Evolutionary conservation across 1,139 yeast species (phyloP).

Genomic region (Debaryomyces psychrophilus): DNA sequence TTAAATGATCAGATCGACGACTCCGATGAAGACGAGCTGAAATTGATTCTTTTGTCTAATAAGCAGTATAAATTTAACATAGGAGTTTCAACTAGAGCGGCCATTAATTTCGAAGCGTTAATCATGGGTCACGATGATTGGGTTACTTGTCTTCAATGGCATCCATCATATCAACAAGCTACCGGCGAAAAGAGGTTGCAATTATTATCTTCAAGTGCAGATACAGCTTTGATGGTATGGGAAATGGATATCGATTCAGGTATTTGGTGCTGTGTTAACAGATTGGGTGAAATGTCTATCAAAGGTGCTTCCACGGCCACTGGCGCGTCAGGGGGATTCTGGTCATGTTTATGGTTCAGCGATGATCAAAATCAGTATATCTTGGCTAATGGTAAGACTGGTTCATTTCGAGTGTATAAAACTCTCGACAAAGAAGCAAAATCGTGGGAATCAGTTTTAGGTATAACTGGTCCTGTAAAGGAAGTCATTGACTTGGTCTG

Average conservation of each 20-base stretch:
- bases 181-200: constrained; percentile 42
- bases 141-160: constrained; percentile 88
- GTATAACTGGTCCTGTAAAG: constrained; percentile 75
- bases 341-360: constrained; percentile 83
- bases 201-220: constrained; percentile 87
- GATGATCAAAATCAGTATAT: constrained; percentile 51
- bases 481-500: constrained; percentile 82
- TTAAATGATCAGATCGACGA: constrained; percentile 60
- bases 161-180: constrained; percentile 36
- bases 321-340: constrained; percentile 97
- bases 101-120: constrained; percentile 85
- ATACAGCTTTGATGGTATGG: constrained; percentile 96
- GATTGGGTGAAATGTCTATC: constrained; percentile 89
- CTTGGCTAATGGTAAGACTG: constrained; percentile 86
- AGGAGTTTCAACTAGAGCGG: constrained; percentile 38
- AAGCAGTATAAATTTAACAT: constrained; percentile 62
- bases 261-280: constrained; percentile 80
- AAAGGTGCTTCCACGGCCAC: constrained; percentile 99
- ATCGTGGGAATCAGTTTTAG: constrained; percentile 59
- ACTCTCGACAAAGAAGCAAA: constrained; percentile 33
- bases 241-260: constrained; percentile 85
- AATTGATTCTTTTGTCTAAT: constrained; percentile 59
- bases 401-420: constrained; percentile 84
- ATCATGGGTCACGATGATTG: constrained; percentile 99
- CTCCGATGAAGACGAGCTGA: constrained; percentile 57